Evolutionary conservation across 192 early-diverging fungal species (phyloP).

Genomic region (Mortierella antarctica): DNA sequence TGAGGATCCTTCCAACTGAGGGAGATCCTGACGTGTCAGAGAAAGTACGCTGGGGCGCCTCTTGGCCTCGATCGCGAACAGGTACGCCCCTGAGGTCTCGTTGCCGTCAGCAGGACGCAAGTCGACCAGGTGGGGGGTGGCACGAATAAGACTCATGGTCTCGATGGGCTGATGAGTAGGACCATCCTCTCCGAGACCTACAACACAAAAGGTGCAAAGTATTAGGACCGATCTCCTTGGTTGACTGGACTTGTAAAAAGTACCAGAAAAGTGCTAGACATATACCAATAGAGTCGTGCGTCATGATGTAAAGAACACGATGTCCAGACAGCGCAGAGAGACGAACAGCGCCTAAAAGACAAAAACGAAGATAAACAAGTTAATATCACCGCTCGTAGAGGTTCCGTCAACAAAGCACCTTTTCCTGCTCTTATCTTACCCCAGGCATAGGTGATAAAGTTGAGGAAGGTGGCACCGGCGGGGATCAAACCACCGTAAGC

Average conservation of each 20-base stretch:
- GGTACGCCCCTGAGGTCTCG: slow-evolving; percentile 90
- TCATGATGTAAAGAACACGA: slow-evolving; percentile 97
- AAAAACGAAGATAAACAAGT: slow-evolving; percentile 18
- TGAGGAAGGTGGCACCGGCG: slow-evolving; percentile 91
- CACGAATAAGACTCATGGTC: slow-evolving; percentile 88
- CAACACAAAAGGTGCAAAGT: not conserved
- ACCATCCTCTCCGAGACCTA: slow-evolving; percentile 92
- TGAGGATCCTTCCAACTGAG: slow-evolving; percentile 88
- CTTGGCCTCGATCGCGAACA: slow-evolving; percentile 77
- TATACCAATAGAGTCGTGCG: slow-evolving; percentile 96
- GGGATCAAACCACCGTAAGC: slow-evolving; percentile 91
- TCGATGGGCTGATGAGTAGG: slow-evolving; percentile 99
- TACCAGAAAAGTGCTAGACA: not conserved
- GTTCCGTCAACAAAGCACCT: not conserved
- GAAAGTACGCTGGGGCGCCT: slow-evolving; percentile 85
- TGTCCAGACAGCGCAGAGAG: slow-evolving; percentile 89
- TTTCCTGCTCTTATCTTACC: slow-evolving; percentile 10
- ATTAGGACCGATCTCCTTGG: not conserved
- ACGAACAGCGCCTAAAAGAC: slow-evolving; percentile 84
- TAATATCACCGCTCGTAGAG: not conserved
- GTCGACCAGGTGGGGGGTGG: slow-evolving; percentile 88
- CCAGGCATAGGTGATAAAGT: slow-evolving; percentile 80
- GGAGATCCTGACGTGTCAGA: slow-evolving; percentile 94
- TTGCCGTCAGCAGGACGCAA: slow-evolving; percentile 97
- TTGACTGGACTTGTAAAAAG: not conserved